Percentiles rank a stretch among this genome's conserved stretches.
Conservation (phyloP, 2,329 filamentous ascomycete genomes). For the Xylariaceae sp. region DNA sequence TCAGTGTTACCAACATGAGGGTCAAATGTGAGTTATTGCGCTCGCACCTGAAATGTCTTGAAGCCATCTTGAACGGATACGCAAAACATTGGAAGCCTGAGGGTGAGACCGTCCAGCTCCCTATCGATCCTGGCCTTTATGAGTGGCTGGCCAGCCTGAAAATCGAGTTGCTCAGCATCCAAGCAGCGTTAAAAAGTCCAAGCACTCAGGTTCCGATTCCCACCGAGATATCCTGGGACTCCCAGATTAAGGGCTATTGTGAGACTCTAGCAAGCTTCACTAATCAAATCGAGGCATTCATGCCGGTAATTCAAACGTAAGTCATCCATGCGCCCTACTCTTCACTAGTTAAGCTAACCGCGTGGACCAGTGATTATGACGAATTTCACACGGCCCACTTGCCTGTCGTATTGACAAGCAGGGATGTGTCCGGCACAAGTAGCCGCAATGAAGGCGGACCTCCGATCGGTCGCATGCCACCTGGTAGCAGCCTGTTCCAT, state of each 20-base stretch:
- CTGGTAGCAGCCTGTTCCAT: slow-evolving; percentile 14
- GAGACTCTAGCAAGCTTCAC: slow-evolving; percentile 16
- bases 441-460: neutral
- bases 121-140: slow-evolving; percentile 31
- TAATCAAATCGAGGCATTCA: slow-evolving; percentile 29
- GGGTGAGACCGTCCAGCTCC: slow-evolving; percentile 15
- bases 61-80: slow-evolving; percentile 31
- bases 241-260: neutral
- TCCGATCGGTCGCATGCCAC: neutral
- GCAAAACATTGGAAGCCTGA: slow-evolving; percentile 23
- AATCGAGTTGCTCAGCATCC: slow-evolving; percentile 25
- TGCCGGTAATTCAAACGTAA: slow-evolving; percentile 31
- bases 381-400: slow-evolving; percentile 24
- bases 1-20: slow-evolving; percentile 1
- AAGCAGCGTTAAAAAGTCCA: slow-evolving; percentile 15
- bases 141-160: slow-evolving; percentile 31
- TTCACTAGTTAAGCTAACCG: neutral
- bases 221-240: neutral
- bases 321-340: neutral
- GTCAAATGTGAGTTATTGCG: slow-evolving; percentile 18
- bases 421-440: neutral
- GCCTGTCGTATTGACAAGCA: neutral
- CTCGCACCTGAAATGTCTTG: slow-evolving; percentile 25
- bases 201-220: neutral
- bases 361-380: slow-evolving; percentile 31